Base-by-base conservation (phyloP, 1,139 yeast genomes). In the Candida glucosophila region DNA sequence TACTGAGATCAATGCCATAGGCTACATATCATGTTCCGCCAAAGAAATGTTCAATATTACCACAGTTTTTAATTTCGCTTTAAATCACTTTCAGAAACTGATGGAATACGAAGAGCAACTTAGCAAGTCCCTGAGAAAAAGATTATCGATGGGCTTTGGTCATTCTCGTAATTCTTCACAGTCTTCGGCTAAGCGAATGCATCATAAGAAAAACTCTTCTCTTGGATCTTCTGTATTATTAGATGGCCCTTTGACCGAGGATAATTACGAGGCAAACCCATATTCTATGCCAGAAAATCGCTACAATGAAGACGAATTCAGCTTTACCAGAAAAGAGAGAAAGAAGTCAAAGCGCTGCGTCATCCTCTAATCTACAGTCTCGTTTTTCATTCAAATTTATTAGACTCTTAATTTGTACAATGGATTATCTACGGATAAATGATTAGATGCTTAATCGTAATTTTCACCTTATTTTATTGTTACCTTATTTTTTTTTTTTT, bases 21-120 rank as follows among this genome's bases (percentile, higher is more conserved):
- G 73, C n/a, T 88, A 82, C 49, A 55, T 82, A 32, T 80, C 78
- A 45, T 82, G 94, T 44, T 78, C 92, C 3, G 82, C 95, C 9
- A 78, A 76, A 40, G 58, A 67, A 16, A 73, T 75, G 64, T 64
- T 67, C 34, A 82, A 85, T 31, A 71, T 85, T 11, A 58, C 62
- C 24, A 71, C 73, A 17, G 77, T 83, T 5, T 86, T 86, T 48
- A 69, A 80, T 38, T 63, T 62, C 39, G 67, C 69, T 7, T 51
- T 64, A 31, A 46, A 53, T 35, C 54, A 58, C 35, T 60, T 49
- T 36, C 60, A 58, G 33, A 50, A 50, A 31, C 51, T 49, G 22
- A 39, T 41, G 32, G 64, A 58, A 33, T 31, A 46, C 31, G 54
- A 55, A 33, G 68, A 61, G 28, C 68, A 59, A 36, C 39, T 52